Conservation (phyloP, 208 protist species). For the Balamuthia mandrillaris region DNA sequence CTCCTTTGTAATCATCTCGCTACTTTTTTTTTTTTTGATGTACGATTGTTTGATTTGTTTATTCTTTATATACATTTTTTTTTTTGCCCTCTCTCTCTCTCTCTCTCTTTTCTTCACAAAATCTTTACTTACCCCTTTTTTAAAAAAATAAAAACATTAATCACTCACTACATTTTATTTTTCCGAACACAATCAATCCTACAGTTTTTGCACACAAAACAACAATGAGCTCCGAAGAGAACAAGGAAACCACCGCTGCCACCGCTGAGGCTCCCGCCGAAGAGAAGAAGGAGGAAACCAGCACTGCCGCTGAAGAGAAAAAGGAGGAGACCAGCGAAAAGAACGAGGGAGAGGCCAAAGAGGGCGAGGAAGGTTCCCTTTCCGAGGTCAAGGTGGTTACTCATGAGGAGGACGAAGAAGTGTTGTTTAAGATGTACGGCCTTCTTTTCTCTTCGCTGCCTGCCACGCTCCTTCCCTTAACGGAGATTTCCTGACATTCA, state of each 20-base stretch:
- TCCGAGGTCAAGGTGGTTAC: slow-evolving; percentile 60
- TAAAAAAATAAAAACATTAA: no score
- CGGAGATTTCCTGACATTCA: neutral
- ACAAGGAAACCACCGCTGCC: neutral
- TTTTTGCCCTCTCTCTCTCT: no score
- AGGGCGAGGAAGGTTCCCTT: slow-evolving; percentile 43
- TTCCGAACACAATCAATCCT: no score
- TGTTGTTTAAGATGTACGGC: slow-evolving; percentile 66
- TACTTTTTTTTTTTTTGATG: no score
- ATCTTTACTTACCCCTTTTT: no score
- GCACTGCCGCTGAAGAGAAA: neutral
- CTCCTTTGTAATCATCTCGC: no score
- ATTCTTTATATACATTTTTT: no score
- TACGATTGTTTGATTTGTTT: no score
- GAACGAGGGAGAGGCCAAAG: slow-evolving; percentile 9
- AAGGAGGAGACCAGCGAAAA: neutral
- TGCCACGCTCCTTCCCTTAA: neutral
- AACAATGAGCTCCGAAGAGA: no score
- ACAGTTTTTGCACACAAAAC: no score
- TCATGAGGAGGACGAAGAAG: slow-evolving; percentile 68
- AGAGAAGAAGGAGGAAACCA: neutral
- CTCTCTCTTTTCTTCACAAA: no score
- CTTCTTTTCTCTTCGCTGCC: neutral
- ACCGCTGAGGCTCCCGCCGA: neutral
- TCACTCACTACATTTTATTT: no score